phyloP scores from a whole-genome alignment of 257 asterid species.

The Fraxinus americana region DNA sequence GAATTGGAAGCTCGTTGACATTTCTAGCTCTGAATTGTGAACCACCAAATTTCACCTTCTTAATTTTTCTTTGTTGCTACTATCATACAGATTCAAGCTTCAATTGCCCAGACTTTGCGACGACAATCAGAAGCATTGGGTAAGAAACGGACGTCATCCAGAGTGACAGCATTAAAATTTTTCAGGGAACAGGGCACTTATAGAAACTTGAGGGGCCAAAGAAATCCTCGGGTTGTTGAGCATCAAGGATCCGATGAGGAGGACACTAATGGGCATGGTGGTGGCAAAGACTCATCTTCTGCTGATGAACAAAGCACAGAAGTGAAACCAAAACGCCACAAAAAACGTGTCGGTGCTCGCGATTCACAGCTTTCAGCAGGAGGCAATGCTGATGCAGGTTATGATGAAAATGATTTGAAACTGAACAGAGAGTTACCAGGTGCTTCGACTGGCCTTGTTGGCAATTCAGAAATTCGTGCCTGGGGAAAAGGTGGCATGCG shows the following conservation, averaged over 20 bases:
- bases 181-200: constrained; percentile 62
- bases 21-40: constrained; percentile 19
- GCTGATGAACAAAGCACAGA: constrained; percentile 73
- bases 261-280: constrained; percentile 63
- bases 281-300: constrained; percentile 87
- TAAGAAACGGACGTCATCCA: constrained; percentile 68
- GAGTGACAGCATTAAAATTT: constrained; percentile 56
- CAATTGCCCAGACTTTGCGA: constrained; percentile 79
- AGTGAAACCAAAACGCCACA: constrained; percentile 66
- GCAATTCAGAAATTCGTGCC: constrained; percentile 66
- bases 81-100: constrained; percentile 78
- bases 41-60: constrained; percentile 16
- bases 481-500: constrained; percentile 98
- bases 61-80: constrained; percentile 21
- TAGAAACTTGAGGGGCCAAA: constrained; percentile 65
- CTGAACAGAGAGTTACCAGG: constrained; percentile 57
- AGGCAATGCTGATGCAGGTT: constrained; percentile 55
- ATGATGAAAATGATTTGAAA: constrained; percentile 70
- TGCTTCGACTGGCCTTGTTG: constrained; percentile 58
- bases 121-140: constrained; percentile 97
- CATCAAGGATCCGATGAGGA: constrained; percentile 81
- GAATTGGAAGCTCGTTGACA: constrained; percentile 8
- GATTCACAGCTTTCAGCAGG: constrained; percentile 61
- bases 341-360: constrained; percentile 63
- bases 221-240: constrained; percentile 59